A percentile compares a stretch with the other conserved stretches of the same genome.
Conservation (phyloP, 2,329 filamentous ascomycete species). For the Ceratocystis huliohia region DNA sequence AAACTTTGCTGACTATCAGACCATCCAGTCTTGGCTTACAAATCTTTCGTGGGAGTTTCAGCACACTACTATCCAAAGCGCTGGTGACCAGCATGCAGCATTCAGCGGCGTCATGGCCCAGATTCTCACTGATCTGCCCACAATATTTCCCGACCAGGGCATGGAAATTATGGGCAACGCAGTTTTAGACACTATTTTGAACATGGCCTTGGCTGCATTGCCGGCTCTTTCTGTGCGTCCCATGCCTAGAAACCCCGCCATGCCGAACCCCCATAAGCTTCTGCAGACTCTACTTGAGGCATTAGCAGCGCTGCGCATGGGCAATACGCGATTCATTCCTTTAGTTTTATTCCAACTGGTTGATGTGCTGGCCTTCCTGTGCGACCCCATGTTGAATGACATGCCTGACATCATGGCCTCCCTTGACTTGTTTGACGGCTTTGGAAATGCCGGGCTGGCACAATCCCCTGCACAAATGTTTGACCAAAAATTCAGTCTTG, state of each 20-base stretch:
- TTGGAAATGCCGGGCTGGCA: slow-evolving; percentile 49
- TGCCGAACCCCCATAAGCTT: slow-evolving; percentile 55
- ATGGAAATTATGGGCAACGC: slow-evolving; percentile 65
- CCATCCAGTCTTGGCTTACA: slow-evolving; percentile 52
- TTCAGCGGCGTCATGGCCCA: slow-evolving; percentile 20
- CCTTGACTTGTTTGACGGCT: slow-evolving; percentile 54
- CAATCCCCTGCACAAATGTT: slow-evolving; percentile 34
- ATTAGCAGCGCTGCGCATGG: slow-evolving; percentile 57
- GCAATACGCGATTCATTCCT: slow-evolving; percentile 63
- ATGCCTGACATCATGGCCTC: slow-evolving; percentile 42
- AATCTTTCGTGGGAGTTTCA: slow-evolving; percentile 45
- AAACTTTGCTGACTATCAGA: slow-evolving; percentile 36
- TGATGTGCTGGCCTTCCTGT: slow-evolving; percentile 52
- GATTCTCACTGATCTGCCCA: slow-evolving; percentile 50
- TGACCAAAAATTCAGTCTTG: slow-evolving; percentile 16
- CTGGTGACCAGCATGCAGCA: slow-evolving; percentile 15
- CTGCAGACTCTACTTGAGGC: slow-evolving; percentile 57
- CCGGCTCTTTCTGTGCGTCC: slow-evolving; percentile 47
- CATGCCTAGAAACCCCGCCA: slow-evolving; percentile 42
- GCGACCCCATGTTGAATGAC: slow-evolving; percentile 47
- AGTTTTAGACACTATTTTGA: slow-evolving; percentile 54
- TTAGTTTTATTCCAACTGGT: slow-evolving; percentile 64
- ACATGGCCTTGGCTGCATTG: slow-evolving; percentile 45
- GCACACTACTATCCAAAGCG: slow-evolving; percentile 15
- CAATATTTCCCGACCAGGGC: slow-evolving; percentile 56